phyloP scores from a whole-genome alignment of 768 basidiomycete genomes.

The Russula griseocarnosa region DNA sequence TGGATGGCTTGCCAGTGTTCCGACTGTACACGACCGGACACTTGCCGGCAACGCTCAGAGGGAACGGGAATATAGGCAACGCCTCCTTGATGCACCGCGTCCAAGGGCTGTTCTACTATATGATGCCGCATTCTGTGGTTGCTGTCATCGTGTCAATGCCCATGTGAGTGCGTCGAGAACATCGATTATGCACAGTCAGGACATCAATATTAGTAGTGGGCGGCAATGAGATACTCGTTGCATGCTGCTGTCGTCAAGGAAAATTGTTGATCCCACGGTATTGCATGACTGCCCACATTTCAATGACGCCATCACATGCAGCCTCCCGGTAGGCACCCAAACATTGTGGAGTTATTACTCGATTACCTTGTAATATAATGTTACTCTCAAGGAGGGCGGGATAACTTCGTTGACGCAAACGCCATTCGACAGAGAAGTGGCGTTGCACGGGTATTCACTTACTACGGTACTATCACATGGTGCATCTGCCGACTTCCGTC shows the following conservation, averaged over 20 bases:
- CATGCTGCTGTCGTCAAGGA: not conserved
- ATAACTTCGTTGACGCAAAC: not conserved
- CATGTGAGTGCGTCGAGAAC: too few species aligned
- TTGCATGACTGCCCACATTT: not conserved
- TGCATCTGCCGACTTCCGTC: not conserved
- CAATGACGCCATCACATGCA: not conserved
- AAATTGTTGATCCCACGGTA: not conserved
- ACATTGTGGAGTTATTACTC: not conserved
- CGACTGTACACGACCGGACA: not conserved
- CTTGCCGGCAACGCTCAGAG: not conserved
- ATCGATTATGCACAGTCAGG: not conserved
- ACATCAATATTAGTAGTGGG: not conserved
- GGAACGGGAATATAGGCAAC: too few species aligned
- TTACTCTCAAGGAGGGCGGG: not conserved
- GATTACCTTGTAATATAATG: not conserved
- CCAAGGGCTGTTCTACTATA: not conserved
- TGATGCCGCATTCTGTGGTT: not conserved
- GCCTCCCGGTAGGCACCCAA: not conserved
- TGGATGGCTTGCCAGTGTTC: not conserved
- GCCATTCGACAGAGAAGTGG: not conserved
- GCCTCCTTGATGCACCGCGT: not conserved
- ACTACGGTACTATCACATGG: not conserved
- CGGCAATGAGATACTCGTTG: not conserved
- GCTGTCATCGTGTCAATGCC: not conserved
- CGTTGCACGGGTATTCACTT: not conserved